Conservation (phyloP, 345 rosid genomes). For the Populus pruinosa region DNA sequence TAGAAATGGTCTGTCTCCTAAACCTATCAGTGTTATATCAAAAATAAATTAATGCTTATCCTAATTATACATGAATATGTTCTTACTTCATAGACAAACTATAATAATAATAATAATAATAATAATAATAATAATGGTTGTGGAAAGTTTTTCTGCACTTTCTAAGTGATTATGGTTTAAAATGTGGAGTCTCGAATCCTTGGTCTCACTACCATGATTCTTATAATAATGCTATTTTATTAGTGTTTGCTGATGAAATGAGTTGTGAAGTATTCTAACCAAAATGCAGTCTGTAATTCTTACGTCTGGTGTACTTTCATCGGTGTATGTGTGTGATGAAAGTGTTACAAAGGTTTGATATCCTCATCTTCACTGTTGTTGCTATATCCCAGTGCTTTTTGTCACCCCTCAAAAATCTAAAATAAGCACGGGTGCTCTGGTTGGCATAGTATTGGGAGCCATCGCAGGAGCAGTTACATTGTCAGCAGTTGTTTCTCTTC, state of each 20-base stretch:
- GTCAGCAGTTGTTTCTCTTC: constrained; percentile 62
- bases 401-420: constrained; percentile 31
- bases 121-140: neutral
- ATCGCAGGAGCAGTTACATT: constrained; percentile 64
- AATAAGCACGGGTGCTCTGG: constrained; percentile 57
- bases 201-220: no score
- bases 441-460: constrained; percentile 62
- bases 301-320: neutral
- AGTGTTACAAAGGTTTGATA: constrained; percentile 2
- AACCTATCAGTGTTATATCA: constrained; percentile 5
- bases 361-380: constrained; percentile 5
- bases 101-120: neutral
- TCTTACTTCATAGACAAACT: neutral
- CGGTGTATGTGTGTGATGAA: neutral
- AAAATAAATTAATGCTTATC: neutral
- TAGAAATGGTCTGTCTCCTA: constrained; percentile 52
- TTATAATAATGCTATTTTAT: no score
- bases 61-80: neutral
- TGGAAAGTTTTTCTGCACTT: neutral
- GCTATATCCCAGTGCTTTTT: constrained; percentile 34
- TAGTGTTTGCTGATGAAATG: no score
- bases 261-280: neutral
- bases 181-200: no score
- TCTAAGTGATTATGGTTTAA: neutral
- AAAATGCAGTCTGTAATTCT: neutral